Evolutionary conservation across 371 early-diverging fungal species (phyloP).

Genomic region (Rhizopus delemar): DNA sequence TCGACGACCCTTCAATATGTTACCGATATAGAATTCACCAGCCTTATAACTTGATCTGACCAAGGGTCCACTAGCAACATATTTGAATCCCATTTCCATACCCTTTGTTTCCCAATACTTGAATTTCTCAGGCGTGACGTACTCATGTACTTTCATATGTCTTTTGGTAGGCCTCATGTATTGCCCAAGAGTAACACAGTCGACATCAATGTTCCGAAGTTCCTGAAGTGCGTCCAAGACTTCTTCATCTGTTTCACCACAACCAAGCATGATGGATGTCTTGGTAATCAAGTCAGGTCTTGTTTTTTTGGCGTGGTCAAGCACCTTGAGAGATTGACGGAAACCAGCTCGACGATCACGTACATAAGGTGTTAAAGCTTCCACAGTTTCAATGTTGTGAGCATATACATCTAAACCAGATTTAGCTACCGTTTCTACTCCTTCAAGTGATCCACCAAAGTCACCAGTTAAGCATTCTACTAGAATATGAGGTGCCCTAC

Average conservation of each 20-base stretch:
- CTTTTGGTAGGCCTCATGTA: slow-evolving; percentile 99
- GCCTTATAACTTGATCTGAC: slow-evolving; percentile 97
- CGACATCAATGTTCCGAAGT: slow-evolving; percentile 82
- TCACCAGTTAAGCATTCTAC: slow-evolving; percentile 98
- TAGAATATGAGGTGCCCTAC: slow-evolving; percentile 85
- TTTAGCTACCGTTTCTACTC: slow-evolving; percentile 79
- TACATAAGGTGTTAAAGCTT: slow-evolving; percentile 85
- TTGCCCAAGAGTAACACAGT: slow-evolving; percentile 97
- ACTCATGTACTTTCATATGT: slow-evolving; percentile 96
- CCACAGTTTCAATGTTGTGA: slow-evolving; percentile 98
- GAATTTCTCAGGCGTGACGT: slow-evolving; percentile 92
- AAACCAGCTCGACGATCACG: slow-evolving; percentile 95
- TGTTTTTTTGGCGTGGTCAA: slow-evolving; percentile 84
- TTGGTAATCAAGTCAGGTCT: slow-evolving; percentile 88
- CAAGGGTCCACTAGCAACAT: slow-evolving; percentile 96
- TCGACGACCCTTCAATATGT: slow-evolving; percentile 70
- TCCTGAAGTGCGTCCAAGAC: slow-evolving; percentile 87
- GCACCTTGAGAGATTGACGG: slow-evolving; percentile 87
- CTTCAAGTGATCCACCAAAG: slow-evolving; percentile 80
- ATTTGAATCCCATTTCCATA: slow-evolving; percentile 88
- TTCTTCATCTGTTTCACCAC: slow-evolving; percentile 95
- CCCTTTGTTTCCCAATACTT: slow-evolving; percentile 87
- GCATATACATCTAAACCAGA: slow-evolving; percentile 98
- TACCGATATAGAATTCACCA: slow-evolving; percentile 95
- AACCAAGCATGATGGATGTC: slow-evolving; percentile 96